phyloP scores from a whole-genome alignment of 2,329 filamentous ascomycete species.

The Alternaria arbusti region DNA sequence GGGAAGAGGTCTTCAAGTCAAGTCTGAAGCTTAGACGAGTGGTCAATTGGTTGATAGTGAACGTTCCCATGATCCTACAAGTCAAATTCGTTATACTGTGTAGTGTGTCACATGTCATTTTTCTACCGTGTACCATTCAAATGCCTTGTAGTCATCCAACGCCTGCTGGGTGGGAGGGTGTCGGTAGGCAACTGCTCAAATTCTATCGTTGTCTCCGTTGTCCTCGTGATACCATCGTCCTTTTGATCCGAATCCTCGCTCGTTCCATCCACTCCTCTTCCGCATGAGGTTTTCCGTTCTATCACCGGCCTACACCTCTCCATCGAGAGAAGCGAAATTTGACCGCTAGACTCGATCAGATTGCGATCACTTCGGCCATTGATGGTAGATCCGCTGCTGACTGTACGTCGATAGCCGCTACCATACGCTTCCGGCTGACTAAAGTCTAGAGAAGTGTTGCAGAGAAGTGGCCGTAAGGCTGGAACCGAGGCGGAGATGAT shows the following conservation, averaged over 20 bases:
- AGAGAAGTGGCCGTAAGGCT: constrained; percentile 46
- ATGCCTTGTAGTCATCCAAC: background rate
- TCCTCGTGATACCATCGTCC: background rate
- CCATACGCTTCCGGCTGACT: background rate
- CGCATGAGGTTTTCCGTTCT: background rate
- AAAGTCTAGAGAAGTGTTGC: background rate
- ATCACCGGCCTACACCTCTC: background rate
- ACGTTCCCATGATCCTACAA: background rate
- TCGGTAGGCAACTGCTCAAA: background rate
- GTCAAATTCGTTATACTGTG: background rate
- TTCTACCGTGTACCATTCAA: background rate
- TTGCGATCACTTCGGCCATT: background rate
- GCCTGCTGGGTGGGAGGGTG: background rate
- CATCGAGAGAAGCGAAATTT: background rate
- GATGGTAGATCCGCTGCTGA: background rate
- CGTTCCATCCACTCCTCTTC: background rate
- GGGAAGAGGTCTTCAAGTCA: background rate
- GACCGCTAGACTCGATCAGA: background rate
- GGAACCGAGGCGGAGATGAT: constrained; percentile 50
- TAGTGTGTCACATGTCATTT: background rate
- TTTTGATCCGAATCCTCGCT: background rate
- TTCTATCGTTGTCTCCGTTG: background rate
- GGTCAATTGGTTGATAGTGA: background rate
- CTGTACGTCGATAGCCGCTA: background rate
- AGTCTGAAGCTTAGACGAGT: background rate